Base-by-base conservation (phyloP, 78 protist genomes). In the Thecamonas trahens region DNA sequence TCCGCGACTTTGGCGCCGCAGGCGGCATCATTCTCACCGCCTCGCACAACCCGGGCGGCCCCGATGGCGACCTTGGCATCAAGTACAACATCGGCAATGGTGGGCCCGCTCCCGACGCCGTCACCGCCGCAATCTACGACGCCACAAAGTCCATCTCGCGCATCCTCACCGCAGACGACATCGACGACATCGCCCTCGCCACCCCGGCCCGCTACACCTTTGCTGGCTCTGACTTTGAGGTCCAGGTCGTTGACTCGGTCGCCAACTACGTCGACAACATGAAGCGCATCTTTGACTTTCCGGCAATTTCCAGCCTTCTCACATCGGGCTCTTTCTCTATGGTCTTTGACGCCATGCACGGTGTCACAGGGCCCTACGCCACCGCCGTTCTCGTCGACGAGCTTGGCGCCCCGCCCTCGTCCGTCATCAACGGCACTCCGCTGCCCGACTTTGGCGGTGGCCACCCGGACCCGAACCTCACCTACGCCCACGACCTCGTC, bases 21-120 rank as follows among this genome's bases (percentile, higher is more conserved):
- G 92, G 94, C 24, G 96, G 86, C 34, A 42, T 94, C 76, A 84
- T 96, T 70, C 82, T 94, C 54, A 85, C 97, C 2, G 99, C 98
- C 5, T 37, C 74, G 26, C 99, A 96, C 90, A 96, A 96, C 76
- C 99, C 99, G 1, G 99, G 99, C 17, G 99, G 99, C 24, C 79
- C 75, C 22, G 50, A 73, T 13, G 88, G 61, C 42, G 99, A 96
- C 55, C 91, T 89, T 40, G 99, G 99, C 35, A 92, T 96, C 84
- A 96, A 96, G 83, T 96, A 77, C 84, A 96, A 96, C 85, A 7
- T 47, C 2, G 66, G 65, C 17, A 91, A 90, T 58, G 99, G 97
- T 29, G 97, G 91, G 0, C 99, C 99, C 4, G 97, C 99, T 0
- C 96, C 95, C 42, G 94, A 87, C 67, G 22, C 47, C 14, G 63